A percentile compares a stretch with the other conserved stretches of the same genome.
Evolutionary conservation across 495 filamentous ascomycete species (phyloP).

Genomic region (Rusavskia elegans): DNA sequence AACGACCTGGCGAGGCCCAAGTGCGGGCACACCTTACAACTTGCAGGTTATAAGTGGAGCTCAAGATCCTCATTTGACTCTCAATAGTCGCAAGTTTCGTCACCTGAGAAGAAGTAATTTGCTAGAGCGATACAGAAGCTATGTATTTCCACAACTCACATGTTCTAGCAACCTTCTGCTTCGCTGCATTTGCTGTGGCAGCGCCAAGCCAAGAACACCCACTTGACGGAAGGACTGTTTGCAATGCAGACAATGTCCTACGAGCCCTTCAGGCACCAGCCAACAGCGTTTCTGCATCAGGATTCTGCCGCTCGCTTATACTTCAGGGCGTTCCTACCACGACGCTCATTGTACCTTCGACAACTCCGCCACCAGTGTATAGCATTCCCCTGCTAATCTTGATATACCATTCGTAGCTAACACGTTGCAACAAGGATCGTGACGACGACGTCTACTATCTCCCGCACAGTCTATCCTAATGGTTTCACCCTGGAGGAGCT

Average conservation of each 20-base stretch:
- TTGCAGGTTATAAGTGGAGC: too few relatives aligned
- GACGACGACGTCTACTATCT: constrained; percentile 2
- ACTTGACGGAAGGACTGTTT: background rate
- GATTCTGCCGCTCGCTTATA: constrained; percentile 1
- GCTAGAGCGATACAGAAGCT: background rate
- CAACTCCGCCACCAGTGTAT: background rate
- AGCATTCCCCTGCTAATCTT: background rate
- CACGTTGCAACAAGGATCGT: background rate
- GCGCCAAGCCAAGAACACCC: background rate
- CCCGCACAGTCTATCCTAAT: constrained; percentile 1
- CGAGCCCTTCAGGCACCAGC: background rate
- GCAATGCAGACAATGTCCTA: constrained; percentile 1
- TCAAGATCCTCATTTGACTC: too few relatives aligned
- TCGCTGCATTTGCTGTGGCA: background rate
- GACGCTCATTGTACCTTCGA: background rate
- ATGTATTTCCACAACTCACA: background rate
- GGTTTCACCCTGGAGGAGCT: constrained; percentile 1
- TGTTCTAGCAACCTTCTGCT: background rate
- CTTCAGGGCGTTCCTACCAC: constrained; percentile 1
- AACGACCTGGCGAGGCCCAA: too few relatives aligned
- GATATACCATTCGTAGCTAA: background rate
- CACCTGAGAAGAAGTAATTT: too few relatives aligned
- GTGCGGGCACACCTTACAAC: too few relatives aligned
- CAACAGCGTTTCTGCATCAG: background rate
- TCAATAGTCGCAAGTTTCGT: too few relatives aligned